A percentile compares a stretch with the other conserved stretches of the same genome.
Conservation (phyloP, 164 flowering plant genomes). For the Stephania yunnanensis region DNA sequence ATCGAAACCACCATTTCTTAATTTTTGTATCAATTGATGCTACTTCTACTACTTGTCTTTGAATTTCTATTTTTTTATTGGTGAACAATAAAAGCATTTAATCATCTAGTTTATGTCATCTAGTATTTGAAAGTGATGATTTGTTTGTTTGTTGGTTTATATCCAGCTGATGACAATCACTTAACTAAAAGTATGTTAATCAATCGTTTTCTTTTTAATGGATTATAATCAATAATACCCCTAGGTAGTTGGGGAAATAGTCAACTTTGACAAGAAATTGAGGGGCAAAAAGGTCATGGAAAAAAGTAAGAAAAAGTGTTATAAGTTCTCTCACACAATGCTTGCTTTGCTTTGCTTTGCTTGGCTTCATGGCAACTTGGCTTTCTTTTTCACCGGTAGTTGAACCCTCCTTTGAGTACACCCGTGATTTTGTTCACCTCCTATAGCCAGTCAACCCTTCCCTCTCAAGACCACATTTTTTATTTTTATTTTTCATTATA, state of each 20-base stretch:
- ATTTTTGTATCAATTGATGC: no score
- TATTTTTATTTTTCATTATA: no score
- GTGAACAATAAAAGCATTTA: no score
- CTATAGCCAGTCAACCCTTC: constrained; percentile 22
- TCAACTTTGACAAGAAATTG: not conserved
- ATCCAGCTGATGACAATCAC: no score
- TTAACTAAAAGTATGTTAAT: no score
- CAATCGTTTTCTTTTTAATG: no score
- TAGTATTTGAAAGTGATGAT: no score
- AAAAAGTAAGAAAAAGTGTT: not conserved
- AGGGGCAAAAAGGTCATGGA: constrained; percentile 14
- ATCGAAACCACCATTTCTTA: no score
- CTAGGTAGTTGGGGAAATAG: not conserved
- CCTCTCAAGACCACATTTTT: not conserved
- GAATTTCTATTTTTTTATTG: no score
- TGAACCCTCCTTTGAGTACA: constrained; percentile 21
- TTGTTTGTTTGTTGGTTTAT: no score
- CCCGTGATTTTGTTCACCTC: constrained; percentile 40
- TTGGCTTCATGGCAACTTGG: constrained; percentile 15
- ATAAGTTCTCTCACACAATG: not conserved
- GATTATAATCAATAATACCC: not conserved
- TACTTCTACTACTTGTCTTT: no score
- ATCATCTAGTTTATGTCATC: no score
- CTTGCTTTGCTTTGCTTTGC: constrained; percentile 9
- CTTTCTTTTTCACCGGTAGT: constrained; percentile 23